These are phyloP conservation scores for Friedmanniomyces simplex DNA, from an alignment of 495 filamentous ascomycete genomes.

Conservation along the genomic window DNA sequence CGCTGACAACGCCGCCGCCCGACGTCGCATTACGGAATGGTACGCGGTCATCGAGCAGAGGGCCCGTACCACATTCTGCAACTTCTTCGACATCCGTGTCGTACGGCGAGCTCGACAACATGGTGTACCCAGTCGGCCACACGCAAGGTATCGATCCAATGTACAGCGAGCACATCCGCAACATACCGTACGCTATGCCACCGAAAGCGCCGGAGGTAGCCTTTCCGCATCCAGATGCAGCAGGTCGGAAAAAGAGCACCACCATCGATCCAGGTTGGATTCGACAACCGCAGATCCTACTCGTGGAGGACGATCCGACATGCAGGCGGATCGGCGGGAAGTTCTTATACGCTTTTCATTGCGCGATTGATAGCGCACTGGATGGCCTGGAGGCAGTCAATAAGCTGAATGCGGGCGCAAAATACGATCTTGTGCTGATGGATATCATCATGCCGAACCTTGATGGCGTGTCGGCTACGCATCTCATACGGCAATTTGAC, in stretches of 20 bases:
- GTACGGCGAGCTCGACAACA: constrained; percentile 59
- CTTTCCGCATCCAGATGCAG: constrained; percentile 28
- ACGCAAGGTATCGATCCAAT: constrained; percentile 89
- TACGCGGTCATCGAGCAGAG: constrained; percentile 26
- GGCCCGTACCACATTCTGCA: constrained; percentile 39
- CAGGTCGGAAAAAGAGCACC: constrained; percentile 56
- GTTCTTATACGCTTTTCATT: constrained; percentile 81
- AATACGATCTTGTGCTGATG: constrained; percentile 93
- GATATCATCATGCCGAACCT: constrained; percentile 98
- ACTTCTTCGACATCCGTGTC: constrained; percentile 41
- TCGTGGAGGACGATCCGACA: constrained; percentile 93
- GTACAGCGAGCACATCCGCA: constrained; percentile 86
- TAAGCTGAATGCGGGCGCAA: constrained; percentile 71
- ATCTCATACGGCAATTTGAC: constrained; percentile 84
- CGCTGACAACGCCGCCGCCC: constrained; percentile 35
- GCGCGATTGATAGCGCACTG: constrained; percentile 80
- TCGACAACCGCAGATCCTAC: constrained; percentile 70
- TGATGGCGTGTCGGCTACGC: constrained; percentile 89
- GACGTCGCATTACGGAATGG: constrained; percentile 27
- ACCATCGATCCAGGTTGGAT: constrained; percentile 70
- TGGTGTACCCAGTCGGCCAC: constrained; percentile 84
- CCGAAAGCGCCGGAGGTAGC: constrained; percentile 43
- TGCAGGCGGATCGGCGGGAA: constrained; percentile 91
- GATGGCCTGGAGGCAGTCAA: constrained; percentile 90
- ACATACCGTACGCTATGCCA: constrained; percentile 74